Percentiles rank a stretch among this genome's conserved stretches.
phyloP scores from a whole-genome alignment of 176 grass and related monocot species.

The Guadua angustifolia region DNA sequence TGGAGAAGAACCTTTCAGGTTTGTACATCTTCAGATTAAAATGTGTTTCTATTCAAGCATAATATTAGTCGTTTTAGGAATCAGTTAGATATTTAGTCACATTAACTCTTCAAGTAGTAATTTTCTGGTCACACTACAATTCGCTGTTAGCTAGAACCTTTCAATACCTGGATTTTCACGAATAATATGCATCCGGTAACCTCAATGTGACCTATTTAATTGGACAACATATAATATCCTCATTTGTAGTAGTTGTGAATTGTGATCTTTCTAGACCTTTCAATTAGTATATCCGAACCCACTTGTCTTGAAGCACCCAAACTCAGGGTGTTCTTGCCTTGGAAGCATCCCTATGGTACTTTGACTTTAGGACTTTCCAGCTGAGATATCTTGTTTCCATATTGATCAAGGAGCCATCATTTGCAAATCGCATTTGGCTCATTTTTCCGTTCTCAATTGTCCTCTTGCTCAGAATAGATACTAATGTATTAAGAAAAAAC shows the following conservation, averaged over 20 bases:
- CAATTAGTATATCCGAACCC: neutral
- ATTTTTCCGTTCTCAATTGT: neutral
- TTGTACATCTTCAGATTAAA: slow-evolving; percentile 29
- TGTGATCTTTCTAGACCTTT: neutral
- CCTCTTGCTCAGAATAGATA: neutral
- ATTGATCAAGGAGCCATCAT: neutral
- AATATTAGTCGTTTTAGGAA: slow-evolving; percentile 12
- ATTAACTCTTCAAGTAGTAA: neutral
- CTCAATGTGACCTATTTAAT: slow-evolving; percentile 7
- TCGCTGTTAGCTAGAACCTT: neutral
- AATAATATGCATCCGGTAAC: neutral
- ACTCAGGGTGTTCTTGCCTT: slow-evolving; percentile 47
- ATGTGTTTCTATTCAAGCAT: neutral
- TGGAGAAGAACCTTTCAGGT: slow-evolving; percentile 98
- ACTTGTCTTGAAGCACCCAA: slow-evolving; percentile 18
- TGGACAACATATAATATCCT: neutral
- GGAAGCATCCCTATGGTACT: slow-evolving; percentile 45
- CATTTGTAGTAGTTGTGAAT: neutral
- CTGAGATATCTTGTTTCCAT: slow-evolving; percentile 9
- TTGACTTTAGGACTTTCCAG: slow-evolving; percentile 41
- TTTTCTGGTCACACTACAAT: neutral
- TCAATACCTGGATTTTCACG: neutral
- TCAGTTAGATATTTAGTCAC: neutral
- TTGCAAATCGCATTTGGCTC: neutral
- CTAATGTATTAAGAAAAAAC: neutral